Percentiles rank a stretch among this genome's conserved stretches.
Conservation (phyloP, 257 asterid genomes). For the Fraxinus cuspidata region DNA sequence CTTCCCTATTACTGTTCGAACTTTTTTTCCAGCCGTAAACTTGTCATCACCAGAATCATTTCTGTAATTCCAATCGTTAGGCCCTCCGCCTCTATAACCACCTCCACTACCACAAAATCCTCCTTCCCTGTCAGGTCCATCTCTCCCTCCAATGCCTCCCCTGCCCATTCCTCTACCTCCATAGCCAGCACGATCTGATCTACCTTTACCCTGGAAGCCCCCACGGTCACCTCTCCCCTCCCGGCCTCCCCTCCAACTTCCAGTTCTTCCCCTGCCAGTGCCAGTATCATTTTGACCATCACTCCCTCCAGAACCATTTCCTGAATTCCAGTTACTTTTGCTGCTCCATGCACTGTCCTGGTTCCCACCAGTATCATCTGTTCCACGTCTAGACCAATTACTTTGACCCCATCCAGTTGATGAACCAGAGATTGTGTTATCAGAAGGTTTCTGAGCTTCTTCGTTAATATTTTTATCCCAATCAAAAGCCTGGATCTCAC, state of each 20-base stretch:
- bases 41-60: slow-evolving; percentile 55
- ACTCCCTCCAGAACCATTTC: slow-evolving; percentile 45
- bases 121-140: slow-evolving; percentile 40
- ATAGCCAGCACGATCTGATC: slow-evolving; percentile 58
- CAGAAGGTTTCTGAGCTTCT: background rate
- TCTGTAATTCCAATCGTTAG: slow-evolving; percentile 67
- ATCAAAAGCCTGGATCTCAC: slow-evolving; percentile 45
- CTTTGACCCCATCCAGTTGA: slow-evolving; percentile 63
- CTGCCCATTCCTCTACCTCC: slow-evolving; percentile 56
- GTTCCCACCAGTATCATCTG: slow-evolving; percentile 45
- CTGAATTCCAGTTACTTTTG: slow-evolving; percentile 66
- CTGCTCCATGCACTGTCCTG: slow-evolving; percentile 61
- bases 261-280: slow-evolving; percentile 60
- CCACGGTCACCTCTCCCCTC: slow-evolving; percentile 63
- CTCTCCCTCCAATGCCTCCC: slow-evolving; percentile 54
- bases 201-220: slow-evolving; percentile 53
- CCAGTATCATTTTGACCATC: slow-evolving; percentile 45
- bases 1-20: slow-evolving; percentile 40
- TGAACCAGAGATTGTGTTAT: slow-evolving; percentile 22
- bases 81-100: slow-evolving; percentile 61
- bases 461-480: slow-evolving; percentile 27
- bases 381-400: slow-evolving; percentile 52
- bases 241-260: slow-evolving; percentile 67
- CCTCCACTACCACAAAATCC: slow-evolving; percentile 36
- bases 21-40: slow-evolving; percentile 48